Conservation (phyloP, 306 rosid genomes). For the Dryas drummondii region DNA sequence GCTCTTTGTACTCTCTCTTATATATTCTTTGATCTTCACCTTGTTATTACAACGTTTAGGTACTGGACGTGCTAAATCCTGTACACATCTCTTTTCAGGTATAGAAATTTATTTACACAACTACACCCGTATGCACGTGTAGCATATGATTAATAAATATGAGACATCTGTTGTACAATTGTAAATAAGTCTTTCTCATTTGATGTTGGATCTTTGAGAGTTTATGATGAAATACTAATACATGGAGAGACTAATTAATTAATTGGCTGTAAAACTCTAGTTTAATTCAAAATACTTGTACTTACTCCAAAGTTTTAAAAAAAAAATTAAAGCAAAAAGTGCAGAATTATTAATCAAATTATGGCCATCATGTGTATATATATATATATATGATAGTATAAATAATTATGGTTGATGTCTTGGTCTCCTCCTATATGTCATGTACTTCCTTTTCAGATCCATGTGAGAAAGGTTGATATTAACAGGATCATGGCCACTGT, state of each 20-base stretch:
- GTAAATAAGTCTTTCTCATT: too few relatives aligned
- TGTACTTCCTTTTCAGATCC: conserved; percentile 9
- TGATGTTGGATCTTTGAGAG: neutral
- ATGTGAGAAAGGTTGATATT: conserved; percentile 9
- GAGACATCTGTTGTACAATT: too few relatives aligned
- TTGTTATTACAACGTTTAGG: neutral
- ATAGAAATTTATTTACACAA: neutral
- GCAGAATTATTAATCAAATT: neutral
- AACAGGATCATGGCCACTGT: conserved; percentile 1
- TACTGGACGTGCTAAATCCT: neutral
- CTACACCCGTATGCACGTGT: too few relatives aligned
- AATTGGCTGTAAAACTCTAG: neutral
- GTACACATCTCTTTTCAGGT: neutral
- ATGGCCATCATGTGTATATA: neutral
- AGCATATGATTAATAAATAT: too few relatives aligned
- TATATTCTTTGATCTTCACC: neutral
- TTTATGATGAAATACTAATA: neutral
- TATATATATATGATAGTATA: neutral
- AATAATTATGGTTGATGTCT: too few relatives aligned
- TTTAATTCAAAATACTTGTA: neutral
- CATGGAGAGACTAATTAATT: neutral
- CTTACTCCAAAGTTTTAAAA: neutral
- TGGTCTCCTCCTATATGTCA: neutral
- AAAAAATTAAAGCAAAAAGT: neutral
- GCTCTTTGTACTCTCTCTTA: neutral